Base-by-base conservation (phyloP, 306 rosid genomes). In the Oemleria cerasiformis region DNA sequence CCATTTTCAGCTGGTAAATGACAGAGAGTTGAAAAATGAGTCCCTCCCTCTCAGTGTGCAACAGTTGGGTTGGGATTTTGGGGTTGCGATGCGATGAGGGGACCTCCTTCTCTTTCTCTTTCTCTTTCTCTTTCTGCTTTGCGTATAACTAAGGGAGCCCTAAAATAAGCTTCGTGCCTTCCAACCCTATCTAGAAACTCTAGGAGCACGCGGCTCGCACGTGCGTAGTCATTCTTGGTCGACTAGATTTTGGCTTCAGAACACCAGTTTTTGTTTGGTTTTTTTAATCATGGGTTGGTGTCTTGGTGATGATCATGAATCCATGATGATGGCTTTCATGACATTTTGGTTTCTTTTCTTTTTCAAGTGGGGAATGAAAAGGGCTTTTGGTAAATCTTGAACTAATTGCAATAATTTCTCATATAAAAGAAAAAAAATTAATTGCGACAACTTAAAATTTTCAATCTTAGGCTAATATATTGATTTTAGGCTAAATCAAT, bases 1-100 rank as follows among this genome's bases (percentile, higher is more conserved):
- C 78, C 87, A 84, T 78, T 86, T 83, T 76, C 83, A 78, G 83
- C 81, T 38, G 64, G 77, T 66, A 59, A 75, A 41, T 70, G 67
- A 71, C n/a, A 70, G 71, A 62, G 61, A 75, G 21, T 68, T 65
- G 65, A 49, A 73, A 25, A 50, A 9, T 47, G 4, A 30, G 8
- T 20, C 9, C 36, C 36, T 30, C 36, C 36, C 7, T 45, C 14
- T 16, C 23, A 75, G 47, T 15, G 13, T 34, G 63, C 8, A 48
- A 16, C 16, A 20, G 39, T 7, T 36, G 72, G 1, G 70, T 6
- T 30, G 25, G 30, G 30, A 14, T 38, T 39, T 25, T 13, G 57
- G 36, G 39, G 68, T 30, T 30, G 36, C 36, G 36, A 30, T 30
- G 36, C 36, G 36, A 2, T 30, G 36, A 30, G 36, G 36, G 66